Conservation (phyloP, 2,329 filamentous ascomycete species). For the Fusarium dlaminii region DNA sequence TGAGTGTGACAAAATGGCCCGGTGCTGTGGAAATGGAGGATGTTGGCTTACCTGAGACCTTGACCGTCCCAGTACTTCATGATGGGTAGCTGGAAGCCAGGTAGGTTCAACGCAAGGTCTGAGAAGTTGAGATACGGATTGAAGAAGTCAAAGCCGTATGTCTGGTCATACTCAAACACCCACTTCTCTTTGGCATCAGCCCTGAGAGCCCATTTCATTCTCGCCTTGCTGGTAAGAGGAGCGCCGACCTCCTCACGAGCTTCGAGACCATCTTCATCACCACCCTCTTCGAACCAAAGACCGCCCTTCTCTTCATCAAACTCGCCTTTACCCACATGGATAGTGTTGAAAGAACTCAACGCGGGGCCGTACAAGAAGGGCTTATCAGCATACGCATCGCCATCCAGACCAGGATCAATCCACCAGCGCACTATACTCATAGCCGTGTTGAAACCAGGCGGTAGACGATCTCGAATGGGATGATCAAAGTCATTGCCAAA, state of each 20-base stretch:
- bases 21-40: not conserved
- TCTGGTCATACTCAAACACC: conserved; percentile 63
- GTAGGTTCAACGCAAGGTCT: conserved; percentile 75
- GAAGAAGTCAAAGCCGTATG: conserved; percentile 75
- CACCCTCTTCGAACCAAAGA: conserved; percentile 72
- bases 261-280: conserved; percentile 63
- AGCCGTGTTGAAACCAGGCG: conserved; percentile 85
- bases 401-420: conserved; percentile 90
- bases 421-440: conserved; percentile 88
- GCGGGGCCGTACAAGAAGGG: conserved; percentile 89
- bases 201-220: conserved; percentile 68
- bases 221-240: conserved; percentile 61
- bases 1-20: not conserved
- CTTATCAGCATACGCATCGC: conserved; percentile 86
- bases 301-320: conserved; percentile 60
- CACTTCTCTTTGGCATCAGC: conserved; percentile 60
- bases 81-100: conserved; percentile 77
- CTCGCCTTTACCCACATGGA: conserved; percentile 70
- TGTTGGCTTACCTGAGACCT: conserved; percentile 70
- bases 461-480: conserved; percentile 85
- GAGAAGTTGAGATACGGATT: conserved; percentile 91
- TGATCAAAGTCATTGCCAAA: conserved; percentile 97
- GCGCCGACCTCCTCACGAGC: conserved; percentile 58
- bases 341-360: conserved; percentile 79
- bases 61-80: conserved; percentile 85